Base-by-base conservation (phyloP, 495 filamentous ascomycete genomes). In the Rhizodiscina lignyota region DNA sequence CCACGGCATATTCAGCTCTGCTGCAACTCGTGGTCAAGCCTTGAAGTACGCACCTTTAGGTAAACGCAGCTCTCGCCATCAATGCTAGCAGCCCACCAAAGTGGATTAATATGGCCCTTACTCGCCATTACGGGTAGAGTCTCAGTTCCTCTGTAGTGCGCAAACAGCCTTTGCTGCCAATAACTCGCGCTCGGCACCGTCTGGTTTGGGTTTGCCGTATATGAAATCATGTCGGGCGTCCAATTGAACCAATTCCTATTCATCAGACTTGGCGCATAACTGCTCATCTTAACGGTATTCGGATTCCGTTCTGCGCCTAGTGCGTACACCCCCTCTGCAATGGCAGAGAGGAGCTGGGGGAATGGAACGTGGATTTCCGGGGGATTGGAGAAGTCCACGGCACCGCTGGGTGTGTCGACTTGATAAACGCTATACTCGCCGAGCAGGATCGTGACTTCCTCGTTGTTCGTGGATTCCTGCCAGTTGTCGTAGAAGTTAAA, bases 231-330 rank as follows among this genome's bases (percentile, higher is more conserved):
- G 21, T 62, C 57, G 8, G 60, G 62, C 8, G 52, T 56, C 63
- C 62, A 67, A 27, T 42, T 62, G 49, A 59, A 68, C 21, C 41
- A 50, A 37, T 65, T 61, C 18, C 66, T 34, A 47, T 67, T 67
- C 51, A 61, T 52, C 29, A 67, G 44, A 36, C 51, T 55, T 0
- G 65, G 66, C 3, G 66, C 63, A 53, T 63, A 56, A 3, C 38
- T 43, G 15, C 35, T 23, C 22, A 44, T 38, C 5, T 41, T n/a
- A 17, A 51, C 45, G 22, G 47, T 37, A 37, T 59, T 43, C 2
- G 53, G 46, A 38, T 56, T 54, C 6, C 56, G 43, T 42, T 56
- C 52, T 1, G 28, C 39, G 13, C 36, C 36, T 19, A 54, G 38
- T 28, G 47, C 39, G 31, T 50, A 54, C 28, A 54, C 48, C 4